Base-by-base conservation (phyloP, 2,329 filamentous ascomycete genomes). In the Cladosporium sp. region DNA sequence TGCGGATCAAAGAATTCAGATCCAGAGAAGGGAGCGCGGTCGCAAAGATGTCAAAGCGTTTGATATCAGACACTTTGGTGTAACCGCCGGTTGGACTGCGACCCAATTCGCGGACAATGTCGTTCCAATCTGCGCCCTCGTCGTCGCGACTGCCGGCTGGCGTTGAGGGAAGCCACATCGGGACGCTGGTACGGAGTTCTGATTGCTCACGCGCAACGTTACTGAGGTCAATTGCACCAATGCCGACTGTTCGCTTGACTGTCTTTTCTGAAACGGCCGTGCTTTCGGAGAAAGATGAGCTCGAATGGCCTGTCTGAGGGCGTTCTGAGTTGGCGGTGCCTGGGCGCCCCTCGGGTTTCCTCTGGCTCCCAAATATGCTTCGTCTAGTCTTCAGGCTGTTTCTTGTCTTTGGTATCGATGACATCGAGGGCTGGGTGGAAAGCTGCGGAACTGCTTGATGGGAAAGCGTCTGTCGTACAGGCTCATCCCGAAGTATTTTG, bases 221-320 rank as follows among this genome's bases (percentile, higher is more conserved):
- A 57, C 89, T 91, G 39, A 96, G 73, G 57, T 86, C 85, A 38
- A 95, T 65, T 4, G 90, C 78, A 4, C 89, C 91, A 22, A 93
- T 78, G 0, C 88, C 91, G 13, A 93, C 77, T 1, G 82, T 84
- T 38, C 86, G 80, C 57, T 84, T 81, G 1, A 85, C 76, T 1
- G 69, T 73, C 60, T 81, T 77, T 50, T 73, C 70, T 3, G 73
- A 15, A 3, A 51, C 19, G 20, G 49, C 42, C 8, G 38, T 35
- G 11, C 33, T 33, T 13, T 45, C 49, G 18, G 49, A 51, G 18
- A 35, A 8, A 12, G 49, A 43, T 7, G 41, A 42, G 33, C 52
- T 60, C 3, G 62, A 64, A 13, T 51, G 52, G n/a, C 55, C 55
- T 7, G 62, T 66, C 7, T 41, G 43, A 7, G 63, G 62, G 29